Percentiles rank a stretch among this genome's conserved stretches.
These are phyloP conservation scores for Passiflora organensis DNA, from an alignment of 345 rosid species.

Conservation along the genomic window DNA sequence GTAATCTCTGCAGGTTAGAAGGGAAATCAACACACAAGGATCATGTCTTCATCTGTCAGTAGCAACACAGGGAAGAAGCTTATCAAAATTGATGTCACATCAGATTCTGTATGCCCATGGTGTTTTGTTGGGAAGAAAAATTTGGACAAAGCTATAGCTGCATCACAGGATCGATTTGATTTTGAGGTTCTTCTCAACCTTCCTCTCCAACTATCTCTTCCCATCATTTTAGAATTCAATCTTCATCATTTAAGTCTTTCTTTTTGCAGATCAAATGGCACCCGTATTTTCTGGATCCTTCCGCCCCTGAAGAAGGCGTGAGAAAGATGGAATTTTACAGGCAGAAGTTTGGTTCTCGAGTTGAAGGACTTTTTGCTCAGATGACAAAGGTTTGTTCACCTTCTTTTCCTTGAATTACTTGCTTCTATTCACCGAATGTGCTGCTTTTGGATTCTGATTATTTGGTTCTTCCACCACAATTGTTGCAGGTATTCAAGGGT, in stretches of 20 bases:
- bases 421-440: neutral
- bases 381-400: slow-evolving; percentile 58
- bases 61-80: slow-evolving; percentile 45
- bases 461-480: slow-evolving; percentile 4
- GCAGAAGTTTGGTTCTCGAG: slow-evolving; percentile 58
- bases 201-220: slow-evolving; percentile 10
- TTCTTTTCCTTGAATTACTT: slow-evolving; percentile 5
- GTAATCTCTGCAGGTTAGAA: slow-evolving; percentile 12
- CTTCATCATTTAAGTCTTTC: slow-evolving; percentile 5
- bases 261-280: slow-evolving; percentile 70
- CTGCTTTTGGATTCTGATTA: slow-evolving; percentile 5
- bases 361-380: slow-evolving; percentile 41
- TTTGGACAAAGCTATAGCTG: slow-evolving; percentile 72
- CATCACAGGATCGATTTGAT: slow-evolving; percentile 52
- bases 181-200: slow-evolving; percentile 43
- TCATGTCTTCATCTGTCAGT: slow-evolving; percentile 50
- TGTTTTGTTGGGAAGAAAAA: slow-evolving; percentile 78
- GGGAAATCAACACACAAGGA: slow-evolving; percentile 21
- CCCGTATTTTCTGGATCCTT: slow-evolving; percentile 73
- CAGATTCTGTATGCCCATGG: slow-evolving; percentile 89
- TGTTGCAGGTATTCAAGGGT: slow-evolving; percentile 58
- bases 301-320: slow-evolving; percentile 89
- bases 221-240: neutral
- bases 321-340: slow-evolving; percentile 54
- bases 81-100: slow-evolving; percentile 58